Evolutionary conservation across 208 protist species (phyloP).

Genomic region (Zelonia costaricensis): DNA sequence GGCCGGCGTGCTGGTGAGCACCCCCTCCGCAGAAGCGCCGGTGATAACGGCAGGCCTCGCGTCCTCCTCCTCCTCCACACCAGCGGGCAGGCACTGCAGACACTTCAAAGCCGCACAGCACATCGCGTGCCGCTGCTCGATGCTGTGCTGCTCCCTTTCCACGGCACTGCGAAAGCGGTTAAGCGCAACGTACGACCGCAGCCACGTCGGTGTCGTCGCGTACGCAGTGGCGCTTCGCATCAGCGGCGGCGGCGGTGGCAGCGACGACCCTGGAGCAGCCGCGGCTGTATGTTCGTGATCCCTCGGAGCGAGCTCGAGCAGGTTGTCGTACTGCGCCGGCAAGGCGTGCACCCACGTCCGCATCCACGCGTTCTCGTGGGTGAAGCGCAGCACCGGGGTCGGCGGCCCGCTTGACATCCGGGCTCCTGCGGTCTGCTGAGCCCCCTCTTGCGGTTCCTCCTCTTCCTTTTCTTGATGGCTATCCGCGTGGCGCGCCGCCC

Average conservation of each 20-base stretch:
- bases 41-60: no score
- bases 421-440: no score
- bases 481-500: no score
- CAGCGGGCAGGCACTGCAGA: constrained; percentile 16
- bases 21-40: neutral
- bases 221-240: neutral
- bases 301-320: constrained; percentile 65
- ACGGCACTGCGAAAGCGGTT: constrained; percentile 45
- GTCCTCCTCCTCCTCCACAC: constrained; percentile 9
- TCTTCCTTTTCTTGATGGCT: no score
- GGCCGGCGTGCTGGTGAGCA: neutral
- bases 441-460: no score
- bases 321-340: constrained; percentile 78
- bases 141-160: constrained; percentile 38
- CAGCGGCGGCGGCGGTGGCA: constrained; percentile 1
- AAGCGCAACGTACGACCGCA: constrained; percentile 36
- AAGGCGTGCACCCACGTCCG: constrained; percentile 63
- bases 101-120: constrained; percentile 40
- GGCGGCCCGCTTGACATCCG: neutral
- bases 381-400: constrained; percentile 24
- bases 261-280: neutral
- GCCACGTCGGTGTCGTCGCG: constrained; percentile 8
- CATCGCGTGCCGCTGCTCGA: constrained; percentile 38
- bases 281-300: no score
- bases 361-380: constrained; percentile 76